These are phyloP conservation scores for Ceratocystis lukuohia DNA, from an alignment of 2,329 filamentous ascomycete genomes.

Conservation along the genomic window DNA sequence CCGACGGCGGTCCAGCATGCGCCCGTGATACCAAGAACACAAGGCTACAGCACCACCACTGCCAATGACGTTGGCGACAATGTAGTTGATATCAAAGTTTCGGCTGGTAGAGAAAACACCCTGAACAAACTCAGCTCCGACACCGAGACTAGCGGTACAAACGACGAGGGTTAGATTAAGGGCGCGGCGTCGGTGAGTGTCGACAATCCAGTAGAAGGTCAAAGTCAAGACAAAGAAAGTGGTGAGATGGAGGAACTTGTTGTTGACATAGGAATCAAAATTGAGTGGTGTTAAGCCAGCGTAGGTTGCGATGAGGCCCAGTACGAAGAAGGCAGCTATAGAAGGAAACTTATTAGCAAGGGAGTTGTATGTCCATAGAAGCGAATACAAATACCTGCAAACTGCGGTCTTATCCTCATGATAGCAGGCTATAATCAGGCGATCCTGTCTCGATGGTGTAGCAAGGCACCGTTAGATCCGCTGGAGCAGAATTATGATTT, in stretches of 20 bases:
- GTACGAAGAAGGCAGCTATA: slow-evolving; percentile 52
- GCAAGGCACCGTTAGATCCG: background rate
- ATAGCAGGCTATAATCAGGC: slow-evolving; percentile 11
- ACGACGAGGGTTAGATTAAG: slow-evolving; percentile 70
- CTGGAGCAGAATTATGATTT: background rate
- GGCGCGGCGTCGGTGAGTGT: slow-evolving; percentile 73
- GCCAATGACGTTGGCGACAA: slow-evolving; percentile 75
- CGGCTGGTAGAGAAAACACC: slow-evolving; percentile 60
- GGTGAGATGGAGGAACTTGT: slow-evolving; percentile 76
- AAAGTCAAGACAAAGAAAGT: slow-evolving; percentile 84
- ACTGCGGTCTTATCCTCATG: slow-evolving; percentile 80
- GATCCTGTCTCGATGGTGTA: background rate
- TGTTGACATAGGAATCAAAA: slow-evolving; percentile 51
- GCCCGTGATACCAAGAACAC: slow-evolving; percentile 84
- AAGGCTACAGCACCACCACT: slow-evolving; percentile 57
- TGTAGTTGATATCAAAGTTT: slow-evolving; percentile 64
- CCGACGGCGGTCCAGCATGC: slow-evolving; percentile 83
- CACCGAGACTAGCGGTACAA: slow-evolving; percentile 57
- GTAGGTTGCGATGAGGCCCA: slow-evolving; percentile 65
- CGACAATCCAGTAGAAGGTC: slow-evolving; percentile 92
- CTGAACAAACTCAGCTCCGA: slow-evolving; percentile 67
- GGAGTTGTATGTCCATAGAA: background rate
- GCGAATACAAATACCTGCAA: slow-evolving; percentile 53
- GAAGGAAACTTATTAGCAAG: background rate
- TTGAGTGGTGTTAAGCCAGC: slow-evolving; percentile 59